These are phyloP conservation scores for Hortiboletus flavorubellus DNA, from an alignment of 768 basidiomycete genomes.

Conservation along the genomic window DNA sequence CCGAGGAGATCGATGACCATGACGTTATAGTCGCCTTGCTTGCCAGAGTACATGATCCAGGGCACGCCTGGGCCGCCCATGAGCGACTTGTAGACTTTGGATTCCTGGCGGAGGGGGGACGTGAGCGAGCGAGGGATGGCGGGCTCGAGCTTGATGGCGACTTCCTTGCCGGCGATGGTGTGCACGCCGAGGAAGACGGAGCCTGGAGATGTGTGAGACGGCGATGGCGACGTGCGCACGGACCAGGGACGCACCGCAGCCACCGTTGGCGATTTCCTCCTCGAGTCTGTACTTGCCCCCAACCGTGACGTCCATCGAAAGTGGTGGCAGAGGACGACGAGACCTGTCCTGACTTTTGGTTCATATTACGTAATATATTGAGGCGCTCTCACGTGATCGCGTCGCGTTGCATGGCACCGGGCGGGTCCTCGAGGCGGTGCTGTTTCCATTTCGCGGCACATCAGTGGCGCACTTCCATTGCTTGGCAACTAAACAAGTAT, in stretches of 20 bases:
- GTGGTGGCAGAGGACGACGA: conserved; percentile 15
- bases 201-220: conserved; percentile 39
- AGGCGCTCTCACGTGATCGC: conserved; percentile 27
- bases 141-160: conserved; percentile 81
- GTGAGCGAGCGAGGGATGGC: conserved; percentile 42
- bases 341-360: conserved; percentile 10
- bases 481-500: neutral
- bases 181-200: conserved; percentile 78
- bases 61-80: conserved; percentile 88
- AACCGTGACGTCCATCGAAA: conserved; percentile 43
- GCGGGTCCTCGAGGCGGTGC: neutral
- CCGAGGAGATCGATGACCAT: conserved; percentile 97
- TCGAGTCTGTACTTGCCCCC: conserved; percentile 77
- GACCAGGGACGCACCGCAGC: conserved; percentile 70
- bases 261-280: conserved; percentile 77
- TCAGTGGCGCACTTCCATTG: neutral
- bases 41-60: conserved; percentile 90
- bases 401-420: conserved; percentile 18
- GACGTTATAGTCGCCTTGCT: conserved; percentile 92
- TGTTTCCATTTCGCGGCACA: too few species aligned
- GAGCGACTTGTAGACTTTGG: conserved; percentile 88
- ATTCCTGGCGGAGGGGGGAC: conserved; percentile 82
- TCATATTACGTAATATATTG: conserved; percentile 23
- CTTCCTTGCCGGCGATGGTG: conserved; percentile 78
- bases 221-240: conserved; percentile 5